phyloP scores from a whole-genome alignment of 2,329 filamentous ascomycete species.

The Sporothrix dimorphospora region DNA sequence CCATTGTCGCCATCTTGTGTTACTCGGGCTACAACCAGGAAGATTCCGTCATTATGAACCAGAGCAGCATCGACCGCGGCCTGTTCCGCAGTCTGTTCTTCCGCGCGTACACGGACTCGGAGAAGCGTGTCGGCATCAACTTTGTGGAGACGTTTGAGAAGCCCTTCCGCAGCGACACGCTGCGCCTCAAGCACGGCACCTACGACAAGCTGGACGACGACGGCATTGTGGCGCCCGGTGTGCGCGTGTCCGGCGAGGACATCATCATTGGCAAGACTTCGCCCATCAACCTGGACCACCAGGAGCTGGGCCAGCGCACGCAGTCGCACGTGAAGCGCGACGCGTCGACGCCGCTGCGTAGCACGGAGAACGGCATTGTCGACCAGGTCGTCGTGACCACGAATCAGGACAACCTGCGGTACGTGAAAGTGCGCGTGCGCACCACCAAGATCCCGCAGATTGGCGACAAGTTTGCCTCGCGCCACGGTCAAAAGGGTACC shows the following conservation, averaged over 20 bases:
- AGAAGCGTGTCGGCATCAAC: slow-evolving; percentile 93
- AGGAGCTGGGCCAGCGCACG: slow-evolving; percentile 90
- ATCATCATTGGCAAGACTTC: slow-evolving; percentile 99
- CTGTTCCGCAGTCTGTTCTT: slow-evolving; percentile 98
- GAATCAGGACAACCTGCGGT: slow-evolving; percentile 89
- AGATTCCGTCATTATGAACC: slow-evolving; percentile 99
- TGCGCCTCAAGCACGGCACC: slow-evolving; percentile 90
- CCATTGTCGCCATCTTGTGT: slow-evolving; percentile 95
- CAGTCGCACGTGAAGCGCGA: slow-evolving; percentile 91
- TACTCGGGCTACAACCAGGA: slow-evolving; percentile 99
- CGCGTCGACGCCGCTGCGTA: slow-evolving; percentile 90
- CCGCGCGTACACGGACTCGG: slow-evolving; percentile 93
- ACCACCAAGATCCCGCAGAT: slow-evolving; percentile 99
- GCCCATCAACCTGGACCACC: slow-evolving; percentile 87
- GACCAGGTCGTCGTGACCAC: slow-evolving; percentile 93
- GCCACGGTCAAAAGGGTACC: slow-evolving; percentile 98
- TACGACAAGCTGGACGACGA: slow-evolving; percentile 98
- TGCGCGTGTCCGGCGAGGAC: slow-evolving; percentile 94
- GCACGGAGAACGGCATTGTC: slow-evolving; percentile 95
- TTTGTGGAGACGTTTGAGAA: slow-evolving; percentile 96
- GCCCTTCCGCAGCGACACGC: slow-evolving; percentile 82
- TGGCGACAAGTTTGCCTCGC: slow-evolving; percentile 98
- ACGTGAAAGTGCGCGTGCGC: slow-evolving; percentile 95
- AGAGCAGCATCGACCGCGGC: slow-evolving; percentile 96
- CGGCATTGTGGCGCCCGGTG: slow-evolving; percentile 89